Evolutionary conservation across 1,139 yeast genomes (phyloP), one percentile per base, ranked within the genome.

Genomic region (Pichia sp.): DNA sequence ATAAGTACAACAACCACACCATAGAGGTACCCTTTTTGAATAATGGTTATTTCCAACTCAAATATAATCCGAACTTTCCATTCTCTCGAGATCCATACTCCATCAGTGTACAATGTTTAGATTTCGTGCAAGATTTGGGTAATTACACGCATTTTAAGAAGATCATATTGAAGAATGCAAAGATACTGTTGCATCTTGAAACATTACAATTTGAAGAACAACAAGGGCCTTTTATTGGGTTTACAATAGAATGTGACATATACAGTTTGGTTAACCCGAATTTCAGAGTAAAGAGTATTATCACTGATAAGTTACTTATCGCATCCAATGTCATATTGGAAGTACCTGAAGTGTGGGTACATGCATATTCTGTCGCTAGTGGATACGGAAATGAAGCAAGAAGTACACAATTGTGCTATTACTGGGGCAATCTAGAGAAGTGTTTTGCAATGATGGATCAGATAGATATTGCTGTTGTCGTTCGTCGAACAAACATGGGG

Each of bases 71-170:
- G 5, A 45, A 38, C 9, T 45, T 45, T 18, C 48, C 48, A 3
- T 45, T 34, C 29, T 24, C 32, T n/a, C 30, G 48, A 26, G 48
- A 45, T 24, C 46, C 45, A 4, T 34, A 37, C 25, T 41, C 42
- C 15, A 34, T 45, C 6, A 37, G 41, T 23, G 33, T 43, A 3
- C 31, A 38, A n/a, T 22, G 35, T 3, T 34, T 23, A 3, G 20
- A 34, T 7, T 42, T 45, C 20, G 9, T 33, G 3, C 22, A 29
- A 3, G 39, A 45, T 30, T 15, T 29, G 11, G 2, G n/a, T 4
- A 37, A 24, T 13, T 45, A 40, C 26, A 37, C 12, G 14, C 25
- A 26, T 25, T 45, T 45, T 17, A 45, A 35, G 22, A 42, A 39
- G 22, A 34, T 45, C 3, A 39, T 42, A 16, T 13, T 45, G 11